Conservation (phyloP, 1,139 yeast genomes). For the Barnettozyma hawaiiensis region DNA sequence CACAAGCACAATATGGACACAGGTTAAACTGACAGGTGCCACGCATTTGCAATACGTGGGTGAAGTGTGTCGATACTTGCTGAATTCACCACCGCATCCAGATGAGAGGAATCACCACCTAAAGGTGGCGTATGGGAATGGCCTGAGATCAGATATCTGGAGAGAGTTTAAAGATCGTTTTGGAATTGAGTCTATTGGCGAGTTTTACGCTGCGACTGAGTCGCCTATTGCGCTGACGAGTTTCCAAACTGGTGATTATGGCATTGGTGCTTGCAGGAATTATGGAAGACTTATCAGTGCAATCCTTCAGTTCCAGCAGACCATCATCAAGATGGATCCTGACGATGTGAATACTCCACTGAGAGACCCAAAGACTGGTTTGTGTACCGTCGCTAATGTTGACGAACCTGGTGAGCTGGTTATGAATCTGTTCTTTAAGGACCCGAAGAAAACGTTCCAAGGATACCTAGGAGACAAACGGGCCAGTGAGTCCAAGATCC, state of each 20-base stretch:
- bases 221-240: conserved; percentile 88
- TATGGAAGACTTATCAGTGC: conserved; percentile 63
- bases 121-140: conserved; percentile 83
- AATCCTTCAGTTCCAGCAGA: conserved; percentile 52
- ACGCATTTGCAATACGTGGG: conserved; percentile 93
- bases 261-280: conserved; percentile 85
- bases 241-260: conserved; percentile 71
- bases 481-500: conserved; percentile 73
- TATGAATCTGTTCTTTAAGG: conserved; percentile 60
- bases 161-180: conserved; percentile 69
- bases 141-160: conserved; percentile 93
- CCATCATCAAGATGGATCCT: conserved; percentile 70
- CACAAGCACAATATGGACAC: conserved; percentile 86
- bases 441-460: conserved; percentile 71
- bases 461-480: conserved; percentile 80
- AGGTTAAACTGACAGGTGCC: conserved; percentile 63
- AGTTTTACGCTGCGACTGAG: conserved; percentile 92
- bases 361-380: conserved; percentile 67
- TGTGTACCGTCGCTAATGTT: conserved; percentile 43
- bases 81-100: conserved; percentile 54
- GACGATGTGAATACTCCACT: conserved; percentile 70
- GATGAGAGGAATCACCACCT: conserved; percentile 68
- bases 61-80: conserved; percentile 84
- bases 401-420: conserved; percentile 85
- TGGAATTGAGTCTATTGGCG: conserved; percentile 72